phyloP scores from a whole-genome alignment of 768 basidiomycete genomes.

The Mycena albidolilacea region DNA sequence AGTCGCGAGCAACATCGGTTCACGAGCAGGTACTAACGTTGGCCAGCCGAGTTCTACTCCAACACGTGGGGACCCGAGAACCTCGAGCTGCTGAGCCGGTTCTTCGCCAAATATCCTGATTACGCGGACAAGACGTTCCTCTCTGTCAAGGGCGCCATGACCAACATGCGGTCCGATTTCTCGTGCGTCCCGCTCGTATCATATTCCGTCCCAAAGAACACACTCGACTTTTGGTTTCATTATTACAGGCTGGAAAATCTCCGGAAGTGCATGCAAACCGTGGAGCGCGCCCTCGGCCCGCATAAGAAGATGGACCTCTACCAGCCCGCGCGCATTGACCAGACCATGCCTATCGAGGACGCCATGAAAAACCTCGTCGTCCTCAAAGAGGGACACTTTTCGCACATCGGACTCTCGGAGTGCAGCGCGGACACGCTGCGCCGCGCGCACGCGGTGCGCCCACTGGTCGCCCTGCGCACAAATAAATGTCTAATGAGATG shows the following conservation, averaged over 20 bases:
- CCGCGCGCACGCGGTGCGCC: constrained; percentile 46
- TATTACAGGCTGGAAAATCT: constrained; percentile 25
- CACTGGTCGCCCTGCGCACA: no score
- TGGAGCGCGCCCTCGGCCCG: constrained; percentile 61
- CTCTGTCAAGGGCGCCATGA: constrained; percentile 1
- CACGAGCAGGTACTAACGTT: neutral
- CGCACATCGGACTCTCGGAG: constrained; percentile 15
- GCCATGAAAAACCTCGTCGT: constrained; percentile 7
- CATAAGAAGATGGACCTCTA: constrained; percentile 74
- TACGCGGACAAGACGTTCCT: constrained; percentile 43
- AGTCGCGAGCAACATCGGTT: neutral
- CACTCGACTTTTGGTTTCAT: neutral
- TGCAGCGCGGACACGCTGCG: constrained; percentile 32
- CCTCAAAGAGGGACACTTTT: constrained; percentile 8
- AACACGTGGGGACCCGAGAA: constrained; percentile 20
- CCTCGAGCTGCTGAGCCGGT: constrained; percentile 63
- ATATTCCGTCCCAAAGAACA: neutral
- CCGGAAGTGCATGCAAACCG: constrained; percentile 57
- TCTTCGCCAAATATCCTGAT: constrained; percentile 61
- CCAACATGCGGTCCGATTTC: constrained; percentile 11
- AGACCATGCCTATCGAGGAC: constrained; percentile 62
- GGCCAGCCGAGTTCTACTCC: constrained; percentile 1
- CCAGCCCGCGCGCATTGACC: constrained; percentile 65
- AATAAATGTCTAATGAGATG: neutral
- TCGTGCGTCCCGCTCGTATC: constrained; percentile 20